Base-by-base conservation (phyloP, 1,284 basidiomycete species). In the Neolentinus lepideus region DNA sequence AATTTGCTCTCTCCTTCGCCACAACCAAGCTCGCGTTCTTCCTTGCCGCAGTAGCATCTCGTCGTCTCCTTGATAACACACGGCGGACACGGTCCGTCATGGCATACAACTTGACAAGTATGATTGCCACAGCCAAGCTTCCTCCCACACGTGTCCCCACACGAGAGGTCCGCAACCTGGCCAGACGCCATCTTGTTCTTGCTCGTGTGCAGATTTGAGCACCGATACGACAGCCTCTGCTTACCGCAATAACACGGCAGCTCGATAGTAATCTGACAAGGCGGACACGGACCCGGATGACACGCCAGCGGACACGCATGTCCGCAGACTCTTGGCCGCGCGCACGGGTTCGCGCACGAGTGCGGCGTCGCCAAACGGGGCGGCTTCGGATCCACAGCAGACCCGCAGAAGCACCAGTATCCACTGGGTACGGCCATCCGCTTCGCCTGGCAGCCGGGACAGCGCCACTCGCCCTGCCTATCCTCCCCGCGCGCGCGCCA, bases 391-490 rank as follows among this genome's bases (percentile, higher is more conserved):
- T 90, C 83, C n/a, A 80, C 75, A 2, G 79, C 76, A 0, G 88
- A 78, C 21, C 84, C 82, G 65, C 93, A 97, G 72, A 94, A 95
- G 67, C 92, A 96, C 82, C 79, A 78, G 67, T 95, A 96, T 2
- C 77, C 77, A 2, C 74, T 76, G 0, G 90, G 88, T 1, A 88
- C 79, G 3, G 71, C 68, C 47, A 77, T 75, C 25, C 92, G 75
- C 58, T 84, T 86, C 2, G 82, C 83, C 64, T 93, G 92, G 71
- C 92, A 95, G 0, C 91, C 92, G 0, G 92, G 92, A 68, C 92
- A 95, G 56, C 86, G 76, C 92, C 92, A 94, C 64, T 92, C 88
- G 0, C 85, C 85, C 27, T 75, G 75, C 52, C 75, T 75, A 27
- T 75, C 73, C 58, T 92, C 88, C 1, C 87, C 86, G 58, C 92